Evolutionary conservation across 75 land plant genomes (phyloP), one percentile per base, ranked within the genome.

Genomic region (Pinus taeda): DNA sequence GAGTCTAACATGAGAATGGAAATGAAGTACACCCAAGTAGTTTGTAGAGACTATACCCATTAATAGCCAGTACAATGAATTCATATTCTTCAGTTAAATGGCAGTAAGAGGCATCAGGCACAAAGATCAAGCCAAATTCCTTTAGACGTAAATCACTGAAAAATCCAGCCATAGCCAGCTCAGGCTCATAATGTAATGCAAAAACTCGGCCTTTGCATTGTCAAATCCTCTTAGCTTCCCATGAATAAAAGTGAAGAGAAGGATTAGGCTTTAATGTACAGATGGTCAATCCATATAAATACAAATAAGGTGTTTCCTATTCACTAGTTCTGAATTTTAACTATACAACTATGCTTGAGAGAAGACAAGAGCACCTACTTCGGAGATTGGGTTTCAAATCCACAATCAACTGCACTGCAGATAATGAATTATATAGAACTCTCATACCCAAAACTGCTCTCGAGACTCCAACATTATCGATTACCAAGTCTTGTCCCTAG

Each of bases 361-460:
- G 59, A 22, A 78, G 39, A 73, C 74, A n/a, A 70, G 15, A 49
- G 60, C 0, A 60, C 65, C 57, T 83, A 91, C 93, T 76, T 49
- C 90, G 93, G 65, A 94, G 88, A 83, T 92, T 88, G 6, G 95
- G 97, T 80, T 94, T 94, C 75, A 94, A 79, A 75, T 94, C 97
- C 6, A 90, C 91, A 58, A 93, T 92, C 79, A 94, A 82, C 76
- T 92, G 95, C 37, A 92, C 82, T 69, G 95, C 87, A 30, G 78
- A 57, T 57, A 88, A 65, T 17, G 69, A 74, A 63, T 88, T 83
- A 62, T 90, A 83, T 20, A 85, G 76, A 82, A 79, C 85, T 85
- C 83, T 81, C 5, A 90, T 92, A 8, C 86, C 95, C 75, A 94
- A 24, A 30, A 94, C 83, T 59, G 91, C 97, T 83, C 94, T 91